Evolutionary conservation across 495 filamentous ascomycete genomes (phyloP).

Genomic region (Margaritispora aquatica): DNA sequence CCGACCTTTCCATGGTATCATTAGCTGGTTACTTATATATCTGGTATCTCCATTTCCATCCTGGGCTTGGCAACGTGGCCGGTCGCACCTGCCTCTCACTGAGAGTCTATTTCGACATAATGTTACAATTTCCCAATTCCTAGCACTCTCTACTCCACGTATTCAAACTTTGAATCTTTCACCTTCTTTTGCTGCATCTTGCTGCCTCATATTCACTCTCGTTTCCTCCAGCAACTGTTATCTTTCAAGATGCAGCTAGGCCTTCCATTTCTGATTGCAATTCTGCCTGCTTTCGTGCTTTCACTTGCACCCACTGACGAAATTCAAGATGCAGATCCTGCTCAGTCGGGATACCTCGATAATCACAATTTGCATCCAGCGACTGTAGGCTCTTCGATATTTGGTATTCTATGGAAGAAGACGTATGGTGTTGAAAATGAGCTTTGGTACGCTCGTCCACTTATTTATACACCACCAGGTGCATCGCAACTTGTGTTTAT

Average conservation of each 20-base stretch:
- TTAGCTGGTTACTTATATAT: neutral
- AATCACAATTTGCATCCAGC: conserved; percentile 42
- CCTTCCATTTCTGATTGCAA: neutral
- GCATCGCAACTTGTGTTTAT: conserved; percentile 38
- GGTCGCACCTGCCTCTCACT: no score
- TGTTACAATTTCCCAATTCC: no score
- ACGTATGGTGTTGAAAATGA: conserved; percentile 18
- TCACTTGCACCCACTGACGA: conserved; percentile 28
- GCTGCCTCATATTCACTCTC: neutral
- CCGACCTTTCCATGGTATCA: neutral
- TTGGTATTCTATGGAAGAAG: conserved; percentile 31
- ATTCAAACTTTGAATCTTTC: neutral
- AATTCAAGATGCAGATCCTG: conserved; percentile 34
- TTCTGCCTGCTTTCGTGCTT: conserved; percentile 7
- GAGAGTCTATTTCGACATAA: no score
- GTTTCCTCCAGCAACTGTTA: neutral
- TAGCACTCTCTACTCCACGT: no score
- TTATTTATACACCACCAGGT: conserved; percentile 36
- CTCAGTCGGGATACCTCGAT: conserved; percentile 37
- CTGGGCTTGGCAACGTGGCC: no score
- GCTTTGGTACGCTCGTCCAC: conserved; percentile 35
- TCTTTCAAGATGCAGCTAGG: neutral
- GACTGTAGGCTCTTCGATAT: conserved; percentile 29
- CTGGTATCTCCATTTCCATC: neutral
- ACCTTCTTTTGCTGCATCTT: neutral